Evolutionary conservation across 169 alveolate genomes (phyloP), one percentile per base, ranked within the genome.

Genomic region (Plasmodium inui): DNA sequence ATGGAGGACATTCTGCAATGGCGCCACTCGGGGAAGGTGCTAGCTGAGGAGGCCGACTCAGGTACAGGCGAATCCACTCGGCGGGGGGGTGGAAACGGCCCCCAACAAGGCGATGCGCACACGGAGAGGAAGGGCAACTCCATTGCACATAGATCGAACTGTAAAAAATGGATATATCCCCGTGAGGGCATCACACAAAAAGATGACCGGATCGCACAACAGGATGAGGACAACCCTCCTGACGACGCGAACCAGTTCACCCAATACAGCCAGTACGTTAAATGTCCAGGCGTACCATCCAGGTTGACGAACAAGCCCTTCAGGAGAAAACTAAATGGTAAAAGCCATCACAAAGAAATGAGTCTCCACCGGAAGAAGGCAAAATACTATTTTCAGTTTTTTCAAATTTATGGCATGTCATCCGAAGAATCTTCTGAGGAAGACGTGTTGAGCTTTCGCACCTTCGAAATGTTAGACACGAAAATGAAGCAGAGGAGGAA

Each of bases 401-500:
- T 41, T 28, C 93, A 85, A 30, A 57, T 85, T 30, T 85, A 85
- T 34, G 93, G 93, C n/a, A 22, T 67, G 39, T 73, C 74, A 17
- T 85, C 93, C 0, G 92, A 83, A 4, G 92, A 83, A 83, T 83
- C 92, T 0, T 83, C 92, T 4, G 93, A 74, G 19, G 41, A 22
- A 19, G 84, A 73, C 70, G 39, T 34, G n/a, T 50, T 74, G 34
- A 55, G 34, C 70, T 73, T 85, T 50, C 26, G 32, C 44, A 67
- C 83, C 17, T 85, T 85, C 30, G 79, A 74, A 14, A 85, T 57
- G 44, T 7, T 26, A 6, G 53, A 46, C 30, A 37, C 26, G 4
- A 83, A 83, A 70, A 53, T 73, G 78, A 10, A 28, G 28, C 28
- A 76, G 57, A 85, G 41, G 72, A 9, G n/a, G 61, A 74, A 41